These are phyloP conservation scores for Jacaranda copaia DNA, from an alignment of 257 asterid species.

Conservation along the genomic window DNA sequence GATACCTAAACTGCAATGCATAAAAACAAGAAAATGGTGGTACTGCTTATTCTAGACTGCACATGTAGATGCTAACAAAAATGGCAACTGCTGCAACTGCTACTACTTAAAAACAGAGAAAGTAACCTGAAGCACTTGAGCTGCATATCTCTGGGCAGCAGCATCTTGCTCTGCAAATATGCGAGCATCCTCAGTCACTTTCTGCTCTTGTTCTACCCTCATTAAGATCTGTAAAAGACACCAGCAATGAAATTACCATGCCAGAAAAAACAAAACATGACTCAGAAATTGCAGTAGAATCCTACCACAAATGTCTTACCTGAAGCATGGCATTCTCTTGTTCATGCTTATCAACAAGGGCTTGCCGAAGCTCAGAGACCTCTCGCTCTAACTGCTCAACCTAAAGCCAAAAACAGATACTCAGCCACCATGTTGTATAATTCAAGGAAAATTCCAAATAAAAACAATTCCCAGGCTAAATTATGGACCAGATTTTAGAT, in stretches of 20 bases:
- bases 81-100: not conserved
- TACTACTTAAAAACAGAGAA: not conserved
- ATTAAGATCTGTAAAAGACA: conserved; percentile 66
- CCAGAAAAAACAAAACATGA: not conserved
- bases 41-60: not conserved
- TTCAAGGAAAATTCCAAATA: not conserved
- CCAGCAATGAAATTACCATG: not conserved
- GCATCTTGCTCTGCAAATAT: conserved; percentile 95
- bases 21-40: not conserved
- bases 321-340: conserved; percentile 98
- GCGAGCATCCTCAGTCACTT: conserved; percentile 96
- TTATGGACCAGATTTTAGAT: not conserved
- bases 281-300: not conserved
- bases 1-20: not conserved
- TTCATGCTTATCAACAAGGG: conserved; percentile 87
- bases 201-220: conserved; percentile 97
- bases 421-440: conserved; percentile 21
- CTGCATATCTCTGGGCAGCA: conserved; percentile 88
- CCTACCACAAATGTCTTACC: conserved; percentile 46
- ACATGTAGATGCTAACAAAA: not conserved
- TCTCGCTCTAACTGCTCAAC: conserved; percentile 88
- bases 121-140: conserved; percentile 88
- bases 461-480: not conserved
- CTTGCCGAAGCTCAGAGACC: conserved; percentile 66
- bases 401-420: conserved; percentile 49